Percentiles rank a stretch among this genome's conserved stretches.
These are phyloP conservation scores for Paecilomyces fulvus DNA, from an alignment of 2,329 filamentous ascomycete genomes.

Conservation along the genomic window DNA sequence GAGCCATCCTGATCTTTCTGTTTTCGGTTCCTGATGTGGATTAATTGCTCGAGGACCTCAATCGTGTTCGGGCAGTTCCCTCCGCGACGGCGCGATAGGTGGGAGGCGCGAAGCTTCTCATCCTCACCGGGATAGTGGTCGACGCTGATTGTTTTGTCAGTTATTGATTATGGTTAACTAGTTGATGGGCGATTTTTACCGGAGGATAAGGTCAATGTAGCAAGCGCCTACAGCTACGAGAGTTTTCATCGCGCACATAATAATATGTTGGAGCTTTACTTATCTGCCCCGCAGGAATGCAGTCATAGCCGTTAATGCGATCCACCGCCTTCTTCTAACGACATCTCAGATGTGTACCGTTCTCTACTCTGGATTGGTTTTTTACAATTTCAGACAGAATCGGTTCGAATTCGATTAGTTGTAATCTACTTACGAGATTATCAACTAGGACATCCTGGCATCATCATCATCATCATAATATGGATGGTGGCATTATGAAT, in stretches of 20 bases:
- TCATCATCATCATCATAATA: too few relatives aligned
- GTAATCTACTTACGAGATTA: too few relatives aligned
- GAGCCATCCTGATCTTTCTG: not conserved
- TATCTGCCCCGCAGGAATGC: not conserved
- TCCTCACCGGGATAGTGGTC: conserved; percentile 62
- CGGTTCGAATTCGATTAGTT: too few relatives aligned
- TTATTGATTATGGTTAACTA: conserved; percentile 1
- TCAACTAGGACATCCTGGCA: too few relatives aligned
- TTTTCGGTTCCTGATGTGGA: conserved; percentile 15
- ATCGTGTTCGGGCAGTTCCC: conserved; percentile 67
- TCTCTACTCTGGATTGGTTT: too few relatives aligned
- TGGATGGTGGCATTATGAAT: too few relatives aligned
- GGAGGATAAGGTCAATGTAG: conserved; percentile 61
- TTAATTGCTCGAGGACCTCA: conserved; percentile 60
- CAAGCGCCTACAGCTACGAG: conserved; percentile 57
- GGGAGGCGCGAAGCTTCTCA: conserved; percentile 60
- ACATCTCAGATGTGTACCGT: too few relatives aligned
- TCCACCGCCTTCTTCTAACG: too few relatives aligned
- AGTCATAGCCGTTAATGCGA: not conserved
- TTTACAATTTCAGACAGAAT: too few relatives aligned
- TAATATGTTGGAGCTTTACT: conserved; percentile 2
- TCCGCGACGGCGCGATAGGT: conserved; percentile 52
- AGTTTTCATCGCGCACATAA: conserved; percentile 36
- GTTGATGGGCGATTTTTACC: conserved; percentile 23
- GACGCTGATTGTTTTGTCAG: conserved; percentile 38